Evolutionary conservation across 2,329 filamentous ascomycete genomes (phyloP).

Genomic region (Scortechinia acanthostroma): DNA sequence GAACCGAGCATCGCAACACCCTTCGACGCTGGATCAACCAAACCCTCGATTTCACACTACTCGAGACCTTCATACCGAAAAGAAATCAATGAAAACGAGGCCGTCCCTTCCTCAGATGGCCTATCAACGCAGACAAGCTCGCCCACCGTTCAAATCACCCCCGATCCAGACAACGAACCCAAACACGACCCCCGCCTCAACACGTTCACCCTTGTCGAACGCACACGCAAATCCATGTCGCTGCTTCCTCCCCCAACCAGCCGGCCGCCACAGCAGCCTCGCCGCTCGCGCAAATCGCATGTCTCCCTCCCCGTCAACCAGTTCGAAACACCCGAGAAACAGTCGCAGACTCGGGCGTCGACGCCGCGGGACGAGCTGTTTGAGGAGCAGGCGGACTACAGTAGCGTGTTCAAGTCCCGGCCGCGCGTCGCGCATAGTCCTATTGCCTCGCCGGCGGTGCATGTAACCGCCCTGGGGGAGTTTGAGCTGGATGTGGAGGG

Average conservation of each 20-base stretch:
- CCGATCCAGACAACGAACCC: background rate
- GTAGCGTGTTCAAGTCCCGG: slow-evolving; percentile 1
- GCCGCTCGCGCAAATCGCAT: background rate
- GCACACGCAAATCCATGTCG: slow-evolving; percentile 51
- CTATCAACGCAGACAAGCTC: no score
- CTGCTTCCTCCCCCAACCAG: slow-evolving; percentile 16
- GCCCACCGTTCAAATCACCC: background rate
- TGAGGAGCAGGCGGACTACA: background rate
- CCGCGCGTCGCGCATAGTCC: background rate
- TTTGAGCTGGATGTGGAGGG: background rate
- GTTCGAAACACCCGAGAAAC: background rate
- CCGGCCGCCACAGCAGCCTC: background rate
- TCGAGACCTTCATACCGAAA: no score
- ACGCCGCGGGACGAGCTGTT: background rate
- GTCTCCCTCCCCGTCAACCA: background rate
- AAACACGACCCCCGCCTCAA: no score
- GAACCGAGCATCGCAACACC: background rate
- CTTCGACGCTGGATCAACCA: background rate
- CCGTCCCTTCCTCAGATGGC: no score
- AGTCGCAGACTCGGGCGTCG: background rate
- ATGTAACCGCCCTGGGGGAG: background rate
- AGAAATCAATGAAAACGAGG: no score
- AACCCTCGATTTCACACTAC: no score
- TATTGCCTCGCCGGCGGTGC: background rate
- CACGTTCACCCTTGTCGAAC: slow-evolving; percentile 36